Evolutionary conservation across 805 yeast species (phyloP), one percentile per base, ranked within the genome.

Genomic region (Brettanomyces bruxellensis): DNA sequence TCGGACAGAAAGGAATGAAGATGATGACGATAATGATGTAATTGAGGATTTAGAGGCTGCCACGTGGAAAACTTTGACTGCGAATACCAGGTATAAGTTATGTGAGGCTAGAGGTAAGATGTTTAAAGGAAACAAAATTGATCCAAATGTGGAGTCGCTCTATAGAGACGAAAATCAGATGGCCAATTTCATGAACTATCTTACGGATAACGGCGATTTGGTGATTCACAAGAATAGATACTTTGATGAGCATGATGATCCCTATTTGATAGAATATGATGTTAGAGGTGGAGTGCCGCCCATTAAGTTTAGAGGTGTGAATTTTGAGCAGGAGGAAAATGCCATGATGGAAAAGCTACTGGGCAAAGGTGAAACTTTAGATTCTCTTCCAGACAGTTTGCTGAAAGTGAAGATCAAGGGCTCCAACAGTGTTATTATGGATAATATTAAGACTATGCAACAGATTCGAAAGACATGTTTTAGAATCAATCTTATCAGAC

Each of bases 381-480:
- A 72, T 25, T 69, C 69, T 25, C 44, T 66, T 38, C 60, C 61
- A 14, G 66, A 62, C 11, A 72, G 75, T 24, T 63, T 54, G 37
- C 71, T 78, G 48, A 60, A 70, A 3, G 64, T 77, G 5, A 55
- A 59, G 1, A 63, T 70, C 13, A 69, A 70, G 14, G 95, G 95
- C 0, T 68, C 88, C 43, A 78, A 80, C 47, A 71, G 73, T 13
- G 67, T 78, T 7, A 67, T 86, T 47, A 71, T 76, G 54, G 72
- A 74, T 22, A 93, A 90, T 55, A 81, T 93, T 40, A 67, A 71
- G 1, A 76, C 83, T 51, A 86, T 93, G 72, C 97, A 91, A 66
- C 88, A 88, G 54, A 85, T 93, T 34, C 71, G 99, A 48, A 85
- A 82, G 52, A 72, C 87, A 4, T 90, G 97, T 60, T 86, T 88